phyloP scores from a whole-genome alignment of 768 basidiomycete genomes.

The Glaciozyma martinii region DNA sequence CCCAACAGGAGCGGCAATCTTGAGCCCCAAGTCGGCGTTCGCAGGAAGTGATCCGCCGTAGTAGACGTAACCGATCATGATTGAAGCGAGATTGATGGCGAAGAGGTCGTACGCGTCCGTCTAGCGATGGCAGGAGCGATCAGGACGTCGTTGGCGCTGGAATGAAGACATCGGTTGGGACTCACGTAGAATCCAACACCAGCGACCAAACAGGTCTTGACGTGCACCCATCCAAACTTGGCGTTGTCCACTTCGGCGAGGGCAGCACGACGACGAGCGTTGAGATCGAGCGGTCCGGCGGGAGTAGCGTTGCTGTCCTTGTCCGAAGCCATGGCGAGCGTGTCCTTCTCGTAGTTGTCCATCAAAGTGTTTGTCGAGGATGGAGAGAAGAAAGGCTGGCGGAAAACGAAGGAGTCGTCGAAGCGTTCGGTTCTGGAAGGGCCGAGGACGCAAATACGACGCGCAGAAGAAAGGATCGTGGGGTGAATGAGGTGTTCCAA shows the following conservation, averaged over 20 bases:
- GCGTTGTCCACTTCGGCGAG: conserved; percentile 82
- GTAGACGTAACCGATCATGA: conserved; percentile 78
- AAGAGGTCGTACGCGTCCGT: conserved; percentile 62
- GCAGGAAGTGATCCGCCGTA: conserved; percentile 44
- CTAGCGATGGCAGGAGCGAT: not conserved
- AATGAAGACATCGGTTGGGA: conserved; percentile 52
- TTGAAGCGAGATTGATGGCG: conserved; percentile 74
- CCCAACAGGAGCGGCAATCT: conserved; percentile 32
- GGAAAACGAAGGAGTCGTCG: too few species aligned
- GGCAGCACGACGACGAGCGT: conserved; percentile 64
- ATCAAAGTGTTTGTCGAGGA: too few species aligned
- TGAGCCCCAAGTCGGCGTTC: conserved; percentile 57
- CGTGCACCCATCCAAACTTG: conserved; percentile 78
- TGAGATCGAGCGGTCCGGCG: conserved; percentile 10
- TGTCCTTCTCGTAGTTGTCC: too few species aligned
- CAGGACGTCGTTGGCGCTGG: not conserved
- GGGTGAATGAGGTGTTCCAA: too few species aligned
- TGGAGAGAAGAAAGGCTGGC: too few species aligned
- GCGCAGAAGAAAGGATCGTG: too few species aligned
- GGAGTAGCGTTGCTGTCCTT: too few species aligned
- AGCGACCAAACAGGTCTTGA: conserved; percentile 48
- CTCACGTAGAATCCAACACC: conserved; percentile 81
- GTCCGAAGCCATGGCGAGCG: too few species aligned
- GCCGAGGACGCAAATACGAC: too few species aligned
- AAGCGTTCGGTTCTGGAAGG: too few species aligned